Conservation (phyloP, 495 filamentous ascomycete species). For the Penicillium soppii region DNA sequence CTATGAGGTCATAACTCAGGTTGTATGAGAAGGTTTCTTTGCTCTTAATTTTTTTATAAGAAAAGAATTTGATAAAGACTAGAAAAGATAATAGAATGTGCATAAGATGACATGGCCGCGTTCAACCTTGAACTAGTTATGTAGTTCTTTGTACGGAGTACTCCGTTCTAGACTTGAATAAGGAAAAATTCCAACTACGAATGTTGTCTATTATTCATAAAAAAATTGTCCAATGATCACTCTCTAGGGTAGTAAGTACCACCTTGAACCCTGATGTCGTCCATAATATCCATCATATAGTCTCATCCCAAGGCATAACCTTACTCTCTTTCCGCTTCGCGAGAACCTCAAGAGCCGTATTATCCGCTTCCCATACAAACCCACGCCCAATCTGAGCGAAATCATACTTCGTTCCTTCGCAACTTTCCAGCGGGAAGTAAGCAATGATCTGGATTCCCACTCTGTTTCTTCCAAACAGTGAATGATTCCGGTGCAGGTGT, state of each 20-base stretch:
- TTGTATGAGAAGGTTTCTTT: too few relatives aligned
- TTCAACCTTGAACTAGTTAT: too few relatives aligned
- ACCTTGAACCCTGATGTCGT: conserved; percentile 24
- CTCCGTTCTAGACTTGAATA: too few relatives aligned
- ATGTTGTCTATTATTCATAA: too few relatives aligned
- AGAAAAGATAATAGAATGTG: too few relatives aligned
- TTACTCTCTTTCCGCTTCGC: conserved; percentile 16
- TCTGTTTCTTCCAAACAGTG: conserved; percentile 15
- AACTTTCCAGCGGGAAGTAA: background rate
- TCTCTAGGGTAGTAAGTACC: conserved; percentile 12
- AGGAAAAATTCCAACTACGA: too few relatives aligned
- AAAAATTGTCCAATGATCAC: background rate
- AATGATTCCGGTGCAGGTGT: conserved; percentile 20
- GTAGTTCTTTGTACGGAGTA: too few relatives aligned
- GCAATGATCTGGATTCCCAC: background rate
- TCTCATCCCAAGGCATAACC: conserved; percentile 18
- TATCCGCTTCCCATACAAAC: conserved; percentile 20
- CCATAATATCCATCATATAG: conserved; percentile 27
- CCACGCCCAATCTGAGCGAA: conserved; percentile 12
- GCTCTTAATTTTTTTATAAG: too few relatives aligned
- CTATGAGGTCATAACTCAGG: too few relatives aligned
- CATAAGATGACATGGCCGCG: too few relatives aligned
- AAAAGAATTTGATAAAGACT: too few relatives aligned
- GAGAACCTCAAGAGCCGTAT: conserved; percentile 22
- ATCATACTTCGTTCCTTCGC: conserved; percentile 9